Conservation (phyloP, 2,329 filamentous ascomycete genomes). For the Xylariomycetidae sp. region DNA sequence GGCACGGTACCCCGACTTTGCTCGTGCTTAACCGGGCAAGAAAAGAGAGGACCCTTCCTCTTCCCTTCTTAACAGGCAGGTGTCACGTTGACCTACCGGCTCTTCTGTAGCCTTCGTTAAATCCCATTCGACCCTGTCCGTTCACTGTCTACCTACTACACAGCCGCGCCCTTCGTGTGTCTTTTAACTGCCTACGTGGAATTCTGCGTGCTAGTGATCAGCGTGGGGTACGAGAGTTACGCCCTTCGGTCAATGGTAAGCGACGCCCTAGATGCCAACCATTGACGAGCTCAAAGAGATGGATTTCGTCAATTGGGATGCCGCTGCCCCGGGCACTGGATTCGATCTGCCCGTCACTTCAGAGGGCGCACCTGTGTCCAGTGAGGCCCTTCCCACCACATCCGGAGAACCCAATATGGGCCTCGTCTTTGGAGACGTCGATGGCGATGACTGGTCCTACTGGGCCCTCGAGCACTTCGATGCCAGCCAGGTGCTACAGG, state of each 20-base stretch:
- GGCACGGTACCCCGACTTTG: too few species aligned
- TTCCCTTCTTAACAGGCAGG: too few species aligned
- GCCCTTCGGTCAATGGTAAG: slow-evolving; percentile 11
- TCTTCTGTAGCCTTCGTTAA: too few species aligned
- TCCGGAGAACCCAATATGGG: slow-evolving; percentile 36
- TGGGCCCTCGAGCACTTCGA: slow-evolving; percentile 54
- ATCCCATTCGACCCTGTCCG: too few species aligned
- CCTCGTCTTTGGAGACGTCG: slow-evolving; percentile 48
- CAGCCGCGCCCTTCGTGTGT: too few species aligned
- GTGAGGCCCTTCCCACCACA: slow-evolving; percentile 15
- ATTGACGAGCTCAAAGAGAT: slow-evolving; percentile 52
- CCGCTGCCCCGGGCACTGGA: slow-evolving; percentile 27
- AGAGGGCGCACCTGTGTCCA: slow-evolving; percentile 27
- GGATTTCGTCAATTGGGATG: slow-evolving; percentile 57
- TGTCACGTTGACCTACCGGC: too few species aligned
- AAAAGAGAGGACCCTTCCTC: too few species aligned
- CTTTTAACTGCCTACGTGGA: too few species aligned
- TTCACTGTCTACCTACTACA: too few species aligned
- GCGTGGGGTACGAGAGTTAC: too few species aligned
- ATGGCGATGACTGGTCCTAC: slow-evolving; percentile 55
- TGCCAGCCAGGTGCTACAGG: slow-evolving; percentile 33
- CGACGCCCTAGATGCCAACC: slow-evolving; percentile 27
- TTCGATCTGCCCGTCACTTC: slow-evolving; percentile 28
- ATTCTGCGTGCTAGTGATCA: too few species aligned
- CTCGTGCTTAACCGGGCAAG: too few species aligned